A percentile compares a stretch with the other conserved stretches of the same genome.
Evolutionary conservation across 108 stramenopile genomes (phyloP).

Genomic region (Nitzschia sp.): DNA sequence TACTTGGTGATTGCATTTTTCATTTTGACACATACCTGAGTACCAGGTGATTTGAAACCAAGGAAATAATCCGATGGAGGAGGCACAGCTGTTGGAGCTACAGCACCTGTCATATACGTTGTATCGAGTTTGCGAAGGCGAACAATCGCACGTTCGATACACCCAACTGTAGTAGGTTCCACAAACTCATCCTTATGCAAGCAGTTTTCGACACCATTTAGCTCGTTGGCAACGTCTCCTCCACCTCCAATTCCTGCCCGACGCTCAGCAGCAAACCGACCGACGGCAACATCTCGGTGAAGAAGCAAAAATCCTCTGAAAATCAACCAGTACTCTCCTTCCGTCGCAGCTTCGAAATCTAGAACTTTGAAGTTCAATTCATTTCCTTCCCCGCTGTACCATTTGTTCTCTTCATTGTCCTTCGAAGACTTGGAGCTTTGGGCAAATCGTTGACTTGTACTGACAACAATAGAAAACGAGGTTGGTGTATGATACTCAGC

Average conservation of each 20-base stretch:
- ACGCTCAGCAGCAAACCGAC: constrained; percentile 73
- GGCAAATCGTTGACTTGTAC: constrained; percentile 29
- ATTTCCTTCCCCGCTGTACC: constrained; percentile 67
- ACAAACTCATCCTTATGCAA: constrained; percentile 45
- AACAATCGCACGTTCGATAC: constrained; percentile 44
- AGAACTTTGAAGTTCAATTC: constrained; percentile 56
- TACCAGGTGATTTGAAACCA: constrained; percentile 81
- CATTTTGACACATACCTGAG: constrained; percentile 35
- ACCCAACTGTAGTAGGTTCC: constrained; percentile 45
- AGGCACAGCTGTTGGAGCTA: constrained; percentile 41
- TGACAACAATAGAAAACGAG: constrained; percentile 72
- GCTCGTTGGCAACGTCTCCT: constrained; percentile 21
- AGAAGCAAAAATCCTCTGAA: constrained; percentile 82
- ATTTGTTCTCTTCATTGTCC: constrained; percentile 41
- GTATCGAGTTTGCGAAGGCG: constrained; percentile 38
- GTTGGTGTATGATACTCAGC: constrained; percentile 51
- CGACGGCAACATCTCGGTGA: constrained; percentile 76
- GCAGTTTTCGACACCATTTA: constrained; percentile 31
- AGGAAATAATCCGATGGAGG: constrained; percentile 88
- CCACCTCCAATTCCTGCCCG: constrained; percentile 73
- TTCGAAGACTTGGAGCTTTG: constrained; percentile 10
- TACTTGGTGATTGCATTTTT: background rate
- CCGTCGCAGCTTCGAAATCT: constrained; percentile 86
- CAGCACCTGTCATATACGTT: constrained; percentile 42
- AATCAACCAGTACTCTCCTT: constrained; percentile 89